Evolutionary conservation across 1,284 basidiomycete genomes (phyloP).

Genomic region (Malassezia slooffiae): DNA sequence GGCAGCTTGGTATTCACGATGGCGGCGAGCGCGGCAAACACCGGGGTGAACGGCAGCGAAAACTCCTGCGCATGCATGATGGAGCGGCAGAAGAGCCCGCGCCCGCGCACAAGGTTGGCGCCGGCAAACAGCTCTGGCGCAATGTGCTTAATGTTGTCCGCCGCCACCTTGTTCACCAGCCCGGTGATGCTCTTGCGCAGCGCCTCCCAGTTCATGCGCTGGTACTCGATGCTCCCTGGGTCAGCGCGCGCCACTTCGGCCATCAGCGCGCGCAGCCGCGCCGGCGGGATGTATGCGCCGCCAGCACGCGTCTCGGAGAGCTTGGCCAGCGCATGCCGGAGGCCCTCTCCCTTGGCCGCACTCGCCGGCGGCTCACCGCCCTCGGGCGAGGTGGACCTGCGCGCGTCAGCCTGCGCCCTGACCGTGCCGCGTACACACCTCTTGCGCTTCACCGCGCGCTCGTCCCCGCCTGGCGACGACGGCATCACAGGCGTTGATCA

Average conservation of each 20-base stretch:
- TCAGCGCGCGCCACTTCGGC: constrained; percentile 65
- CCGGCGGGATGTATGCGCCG: constrained; percentile 93
- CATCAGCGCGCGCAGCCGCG: constrained; percentile 73
- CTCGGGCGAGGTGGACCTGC: no score
- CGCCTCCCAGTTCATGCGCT: constrained; percentile 92
- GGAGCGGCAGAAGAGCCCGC: constrained; percentile 54
- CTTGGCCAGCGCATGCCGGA: constrained; percentile 32
- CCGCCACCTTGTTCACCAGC: constrained; percentile 82
- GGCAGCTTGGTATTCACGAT: constrained; percentile 97
- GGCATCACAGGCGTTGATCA: no score
- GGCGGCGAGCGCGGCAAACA: constrained; percentile 84
- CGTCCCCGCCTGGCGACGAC: no score
- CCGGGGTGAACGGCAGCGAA: constrained; percentile 92
- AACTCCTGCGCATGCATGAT: constrained; percentile 96
- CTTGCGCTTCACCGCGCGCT: constrained; percentile 13
- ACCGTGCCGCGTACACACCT: no score
- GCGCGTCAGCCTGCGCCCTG: no score
- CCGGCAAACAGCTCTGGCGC: constrained; percentile 60
- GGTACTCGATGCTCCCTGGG: constrained; percentile 81
- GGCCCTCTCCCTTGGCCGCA: constrained; percentile 22
- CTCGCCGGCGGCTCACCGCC: no score
- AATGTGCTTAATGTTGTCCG: constrained; percentile 90
- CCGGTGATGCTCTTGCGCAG: constrained; percentile 95
- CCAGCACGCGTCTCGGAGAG: constrained; percentile 57
- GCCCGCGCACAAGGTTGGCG: constrained; percentile 43